Evolutionary conservation across 805 yeast species (phyloP), one percentile per base, ranked within the genome.

Genomic region (Wickerhamiella sergipiensis): DNA sequence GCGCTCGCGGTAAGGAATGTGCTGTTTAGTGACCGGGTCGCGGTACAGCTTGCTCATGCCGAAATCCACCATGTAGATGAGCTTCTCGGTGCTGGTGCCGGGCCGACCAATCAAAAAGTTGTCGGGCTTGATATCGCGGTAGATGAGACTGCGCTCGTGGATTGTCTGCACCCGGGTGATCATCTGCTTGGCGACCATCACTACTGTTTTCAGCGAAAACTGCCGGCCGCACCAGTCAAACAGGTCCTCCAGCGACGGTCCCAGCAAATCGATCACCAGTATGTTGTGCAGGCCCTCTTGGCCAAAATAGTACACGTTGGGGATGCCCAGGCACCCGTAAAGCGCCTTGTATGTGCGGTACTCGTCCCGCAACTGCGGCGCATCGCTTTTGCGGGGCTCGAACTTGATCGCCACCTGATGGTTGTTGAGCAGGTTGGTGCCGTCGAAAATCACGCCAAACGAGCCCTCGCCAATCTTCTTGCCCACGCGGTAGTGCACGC

Each of bases 21-120:
- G 98, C 63, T 83, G 84, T 63, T 87, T 87, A 12, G 97, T 83
- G 67, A 86, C 84, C 50, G 97, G 97, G 70, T 92, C 98, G 64
- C 97, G 80, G 69, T 89, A 92, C 64, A 86, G 94, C 68, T 92
- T 92, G 29, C 97, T 97, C 97, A 92, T 92, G 56, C 98, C 98
- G 65, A 92, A 92, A 69, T 92, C 98, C 50, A 92, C 95, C 55
- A 92, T 74, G 68, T 86, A 88, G 49, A 92, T 85, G 52, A 77
- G 75, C 64, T 89, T 88, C 52, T 89, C 95, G 60, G 85, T 85
- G 15, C 85, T 79, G 43, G 87, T 76, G 44, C 82, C 84, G 12
- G 92, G 94, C 62, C 88, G 79, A 17, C 97, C 97, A 61, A 92
- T 86, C 57, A 92, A 74, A 60, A 92, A 92, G 71, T 92, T 92